Percentiles rank a stretch among this genome's conserved stretches.
These are phyloP conservation scores for Inosperma sp. DNA, from an alignment of 768 basidiomycete species.

Conservation along the genomic window DNA sequence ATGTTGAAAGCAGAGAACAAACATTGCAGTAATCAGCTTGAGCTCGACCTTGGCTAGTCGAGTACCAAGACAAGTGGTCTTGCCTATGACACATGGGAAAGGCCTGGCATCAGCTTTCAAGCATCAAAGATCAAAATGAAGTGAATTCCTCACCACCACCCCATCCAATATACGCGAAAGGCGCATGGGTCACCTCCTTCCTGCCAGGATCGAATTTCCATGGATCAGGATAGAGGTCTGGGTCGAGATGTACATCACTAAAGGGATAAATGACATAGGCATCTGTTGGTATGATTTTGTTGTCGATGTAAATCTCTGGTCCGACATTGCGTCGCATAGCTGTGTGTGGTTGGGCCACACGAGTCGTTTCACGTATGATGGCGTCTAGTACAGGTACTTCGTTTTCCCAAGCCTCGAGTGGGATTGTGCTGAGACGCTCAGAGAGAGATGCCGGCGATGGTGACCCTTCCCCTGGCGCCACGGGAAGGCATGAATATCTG, in stretches of 20 bases:
- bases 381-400: constrained; percentile 68
- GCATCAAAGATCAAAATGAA: constrained; percentile 12
- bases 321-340: constrained; percentile 80
- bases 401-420: constrained; percentile 66
- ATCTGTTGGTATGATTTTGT: constrained; percentile 65
- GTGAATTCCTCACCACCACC: constrained; percentile 62
- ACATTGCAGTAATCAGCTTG: constrained; percentile 64
- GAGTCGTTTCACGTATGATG: constrained; percentile 71
- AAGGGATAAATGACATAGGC: constrained; percentile 77
- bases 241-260: constrained; percentile 72
- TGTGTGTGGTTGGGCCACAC: constrained; percentile 73
- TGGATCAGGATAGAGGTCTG: constrained; percentile 67
- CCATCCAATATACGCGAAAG: constrained; percentile 70
- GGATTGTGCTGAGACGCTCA: constrained; percentile 50
- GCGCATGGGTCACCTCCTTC: constrained; percentile 39
- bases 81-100: constrained; percentile 42
- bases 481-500: constrained; percentile 29
- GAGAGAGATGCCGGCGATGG: constrained; percentile 18
- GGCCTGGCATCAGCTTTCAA: constrained; percentile 3
- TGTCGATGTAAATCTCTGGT: constrained; percentile 63
- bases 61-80: constrained; percentile 65
- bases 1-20: constrained; percentile 61
- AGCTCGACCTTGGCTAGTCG: constrained; percentile 71
- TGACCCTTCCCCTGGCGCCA: constrained; percentile 12
- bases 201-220: constrained; percentile 72